phyloP scores from a whole-genome alignment of 768 basidiomycete genomes.

The Rhodotorula toruloides region DNA sequence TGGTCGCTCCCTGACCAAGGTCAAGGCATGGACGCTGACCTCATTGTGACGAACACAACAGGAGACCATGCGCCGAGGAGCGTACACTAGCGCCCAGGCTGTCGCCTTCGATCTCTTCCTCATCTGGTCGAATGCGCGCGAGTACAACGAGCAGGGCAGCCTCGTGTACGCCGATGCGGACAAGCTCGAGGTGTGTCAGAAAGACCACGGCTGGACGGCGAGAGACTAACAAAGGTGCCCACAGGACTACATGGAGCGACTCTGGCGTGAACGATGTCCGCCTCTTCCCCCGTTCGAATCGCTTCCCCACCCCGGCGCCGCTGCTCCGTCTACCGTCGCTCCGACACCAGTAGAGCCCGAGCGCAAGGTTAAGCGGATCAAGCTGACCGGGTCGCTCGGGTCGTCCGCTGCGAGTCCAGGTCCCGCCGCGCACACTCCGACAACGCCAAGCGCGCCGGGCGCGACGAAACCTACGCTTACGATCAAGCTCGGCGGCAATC shows the following conservation, averaged over 20 bases:
- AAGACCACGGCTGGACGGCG: not conserved
- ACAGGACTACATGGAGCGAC: conserved; percentile 24
- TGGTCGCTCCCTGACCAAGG: not conserved
- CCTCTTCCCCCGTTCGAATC: conserved; percentile 35
- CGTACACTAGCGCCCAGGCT: conserved; percentile 19
- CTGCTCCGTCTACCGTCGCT: not conserved
- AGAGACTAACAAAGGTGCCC: not conserved
- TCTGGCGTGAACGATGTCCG: conserved; percentile 24
- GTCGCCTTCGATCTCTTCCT: conserved; percentile 39
- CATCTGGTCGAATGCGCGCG: conserved; percentile 34
- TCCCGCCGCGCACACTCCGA: not conserved
- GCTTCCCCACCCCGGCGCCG: conserved; percentile 21
- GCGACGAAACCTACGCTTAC: conserved; percentile 13
- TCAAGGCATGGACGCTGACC: not conserved
- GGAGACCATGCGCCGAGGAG: conserved; percentile 22
- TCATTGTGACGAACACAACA: too few species aligned
- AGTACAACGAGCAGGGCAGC: conserved; percentile 37
- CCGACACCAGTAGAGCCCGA: not conserved
- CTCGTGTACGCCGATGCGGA: conserved; percentile 36
- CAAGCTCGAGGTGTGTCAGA: conserved; percentile 30
- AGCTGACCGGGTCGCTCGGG: conserved; percentile 28
- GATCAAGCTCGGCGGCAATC: conserved; percentile 24
- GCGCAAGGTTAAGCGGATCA: conserved; percentile 31
- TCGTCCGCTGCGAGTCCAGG: not conserved
- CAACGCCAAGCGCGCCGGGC: too few species aligned